Evolutionary conservation across 176 grass and related monocot species (phyloP).

Genomic region (Triticum urartu): DNA sequence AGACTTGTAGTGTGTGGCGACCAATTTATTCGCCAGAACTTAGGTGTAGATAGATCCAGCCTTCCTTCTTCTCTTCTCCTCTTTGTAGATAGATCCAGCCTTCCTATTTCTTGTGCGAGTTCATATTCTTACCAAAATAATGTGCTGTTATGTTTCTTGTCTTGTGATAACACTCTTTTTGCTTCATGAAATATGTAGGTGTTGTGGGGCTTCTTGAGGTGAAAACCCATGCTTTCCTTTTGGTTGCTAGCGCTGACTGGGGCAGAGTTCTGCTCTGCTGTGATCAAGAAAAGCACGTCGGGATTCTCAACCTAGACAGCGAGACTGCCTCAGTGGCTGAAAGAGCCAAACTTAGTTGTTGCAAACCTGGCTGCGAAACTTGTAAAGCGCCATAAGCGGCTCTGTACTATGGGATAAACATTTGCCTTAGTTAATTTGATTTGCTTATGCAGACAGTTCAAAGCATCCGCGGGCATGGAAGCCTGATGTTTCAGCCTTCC

Average conservation of each 20-base stretch:
- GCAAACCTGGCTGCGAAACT: neutral
- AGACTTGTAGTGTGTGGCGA: neutral
- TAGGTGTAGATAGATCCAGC: neutral
- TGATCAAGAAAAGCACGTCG: neutral
- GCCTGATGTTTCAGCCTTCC: neutral
- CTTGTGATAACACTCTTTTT: neutral
- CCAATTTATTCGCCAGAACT: neutral
- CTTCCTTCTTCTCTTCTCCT: neutral
- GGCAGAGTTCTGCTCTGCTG: neutral
- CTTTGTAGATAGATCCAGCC: neutral
- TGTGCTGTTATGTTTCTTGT: neutral
- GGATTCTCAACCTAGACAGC: neutral
- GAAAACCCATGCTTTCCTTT: neutral
- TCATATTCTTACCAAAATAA: neutral
- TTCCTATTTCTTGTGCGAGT: neutral
- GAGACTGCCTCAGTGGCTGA: neutral
- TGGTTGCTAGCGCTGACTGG: neutral
- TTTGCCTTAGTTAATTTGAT: neutral
- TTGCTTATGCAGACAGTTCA: neutral
- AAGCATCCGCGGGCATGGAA: neutral
- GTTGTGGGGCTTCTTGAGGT: slow-evolving; percentile 52
- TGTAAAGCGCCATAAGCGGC: neutral
- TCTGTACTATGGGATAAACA: neutral
- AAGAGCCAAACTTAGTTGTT: too few relatives aligned
- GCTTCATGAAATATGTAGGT: slow-evolving; percentile 41